A percentile compares a stretch with the other conserved stretches of the same genome.
phyloP scores from a whole-genome alignment of 129 eudicot species.

The Helichrysum umbraculigerum region DNA sequence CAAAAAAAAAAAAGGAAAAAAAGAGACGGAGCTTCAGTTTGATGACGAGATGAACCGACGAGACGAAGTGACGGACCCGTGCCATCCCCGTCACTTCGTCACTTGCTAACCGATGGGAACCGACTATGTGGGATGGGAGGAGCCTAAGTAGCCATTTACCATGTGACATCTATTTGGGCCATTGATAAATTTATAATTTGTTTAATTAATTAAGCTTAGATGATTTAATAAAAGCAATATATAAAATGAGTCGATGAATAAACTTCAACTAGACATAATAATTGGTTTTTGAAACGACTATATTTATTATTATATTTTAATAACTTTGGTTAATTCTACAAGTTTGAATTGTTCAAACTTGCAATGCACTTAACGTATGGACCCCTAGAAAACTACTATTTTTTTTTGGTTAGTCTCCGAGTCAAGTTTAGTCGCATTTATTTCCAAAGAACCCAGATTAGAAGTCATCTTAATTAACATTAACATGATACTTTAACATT shows the following conservation, averaged over 20 bases:
- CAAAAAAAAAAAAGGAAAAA: too few species aligned
- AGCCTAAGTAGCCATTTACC: neutral
- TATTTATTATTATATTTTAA: neutral
- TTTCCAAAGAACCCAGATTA: neutral
- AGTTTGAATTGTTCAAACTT: constrained; percentile 16
- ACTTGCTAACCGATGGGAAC: too few species aligned
- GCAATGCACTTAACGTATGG: constrained; percentile 5
- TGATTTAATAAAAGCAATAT: too few species aligned
- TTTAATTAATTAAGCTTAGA: too few species aligned
- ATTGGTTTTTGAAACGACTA: neutral
- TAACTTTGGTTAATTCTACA: constrained; percentile 4
- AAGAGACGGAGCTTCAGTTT: too few species aligned
- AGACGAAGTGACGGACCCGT: too few species aligned
- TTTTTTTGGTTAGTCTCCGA: neutral
- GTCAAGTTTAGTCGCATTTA: neutral
- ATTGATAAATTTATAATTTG: too few species aligned
- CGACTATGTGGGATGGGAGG: too few species aligned
- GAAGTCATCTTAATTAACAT: neutral
- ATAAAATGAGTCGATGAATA: too few species aligned
- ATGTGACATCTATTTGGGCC: neutral
- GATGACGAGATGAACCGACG: too few species aligned
- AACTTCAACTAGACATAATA: neutral
- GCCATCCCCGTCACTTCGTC: too few species aligned
- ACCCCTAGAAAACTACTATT: neutral
- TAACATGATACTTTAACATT: neutral